Base-by-base conservation (phyloP, 2,329 filamentous ascomycete genomes). In the Penicillium polonicum region DNA sequence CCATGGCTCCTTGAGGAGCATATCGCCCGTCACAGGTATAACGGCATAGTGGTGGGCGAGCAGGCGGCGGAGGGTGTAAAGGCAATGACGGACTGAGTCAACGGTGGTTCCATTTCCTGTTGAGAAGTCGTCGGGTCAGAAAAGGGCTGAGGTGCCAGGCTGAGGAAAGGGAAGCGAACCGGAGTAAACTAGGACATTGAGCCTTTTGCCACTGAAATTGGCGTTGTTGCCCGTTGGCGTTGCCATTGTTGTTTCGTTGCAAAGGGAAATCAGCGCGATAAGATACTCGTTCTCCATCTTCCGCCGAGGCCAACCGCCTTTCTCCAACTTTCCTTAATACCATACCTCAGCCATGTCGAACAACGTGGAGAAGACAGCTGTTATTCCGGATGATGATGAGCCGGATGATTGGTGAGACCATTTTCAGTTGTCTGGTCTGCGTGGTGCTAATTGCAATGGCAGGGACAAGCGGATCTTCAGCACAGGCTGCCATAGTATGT, bases 401-500 rank as follows among this genome's bases (percentile, higher is more conserved):
- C 90, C 90, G 4, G 94, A 97, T 82, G 93, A 96, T 59, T 97
- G 93, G 94, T 97, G 80, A 76, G 84, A 48, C 10, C 10, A 51
- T 13, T 33, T 19, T 15, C 9, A 12, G 39, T 55, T 52, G 7
- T 23, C 17, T 51, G 6, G 23, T 69, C 63, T 38, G 43, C 25
- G 50, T 54, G 42, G 56, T 46, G 39, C 64, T 66, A 52, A 70
- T 42, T 43, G 43, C 67, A 60, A 56, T 41, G 66, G 58, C 72
- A 97, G 93, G 93, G 92, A 97, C 80, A 93, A 96, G 83, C 85
- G 94, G 72, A 97, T 97, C 76, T 96, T 91, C 80, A 96, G 91
- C 80, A 97, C 93, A 3, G 94, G 93, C 58, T 97, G 93, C 72
- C 85, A 92, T 76, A 88, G 93, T 96, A 78, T 71, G 79, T 58